Conservation (phyloP, 1,284 basidiomycete genomes). For the Marasmius oreades region DNA sequence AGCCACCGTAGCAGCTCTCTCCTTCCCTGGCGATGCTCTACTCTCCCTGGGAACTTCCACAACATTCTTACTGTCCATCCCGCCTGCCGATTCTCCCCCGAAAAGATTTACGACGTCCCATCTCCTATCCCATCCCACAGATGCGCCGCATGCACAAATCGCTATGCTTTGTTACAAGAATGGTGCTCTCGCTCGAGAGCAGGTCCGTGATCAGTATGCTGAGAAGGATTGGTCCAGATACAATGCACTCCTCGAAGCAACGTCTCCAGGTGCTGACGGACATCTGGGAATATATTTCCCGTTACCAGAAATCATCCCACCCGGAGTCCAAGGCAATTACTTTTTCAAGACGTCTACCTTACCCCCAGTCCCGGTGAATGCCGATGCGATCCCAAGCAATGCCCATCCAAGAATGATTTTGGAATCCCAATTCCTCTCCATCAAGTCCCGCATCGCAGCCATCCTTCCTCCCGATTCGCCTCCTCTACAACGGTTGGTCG, state of each 20-base stretch:
- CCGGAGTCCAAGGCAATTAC: conserved; percentile 65
- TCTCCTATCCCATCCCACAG: conserved; percentile 68
- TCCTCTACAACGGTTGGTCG: conserved; percentile 65
- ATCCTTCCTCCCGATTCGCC: conserved; percentile 60
- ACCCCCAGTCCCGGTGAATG: conserved; percentile 26
- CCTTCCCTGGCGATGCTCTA: conserved; percentile 80
- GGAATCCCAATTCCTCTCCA: conserved; percentile 84
- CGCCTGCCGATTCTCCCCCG: conserved; percentile 55
- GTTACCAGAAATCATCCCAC: conserved; percentile 82
- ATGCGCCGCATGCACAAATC: conserved; percentile 51
- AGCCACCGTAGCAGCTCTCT: conserved; percentile 79
- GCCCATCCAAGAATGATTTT: conserved; percentile 80
- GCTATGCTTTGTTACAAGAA: conserved; percentile 87
- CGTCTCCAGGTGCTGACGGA: conserved; percentile 59
- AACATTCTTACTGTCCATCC: conserved; percentile 79
- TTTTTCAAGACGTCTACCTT: conserved; percentile 42
- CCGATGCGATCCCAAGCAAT: conserved; percentile 38
- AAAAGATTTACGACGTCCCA: conserved; percentile 73
- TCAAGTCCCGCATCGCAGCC: conserved; percentile 63
- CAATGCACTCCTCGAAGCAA: conserved; percentile 61
- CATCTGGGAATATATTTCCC: conserved; percentile 71
- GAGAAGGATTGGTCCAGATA: conserved; percentile 66
- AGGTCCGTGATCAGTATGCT: conserved; percentile 71
- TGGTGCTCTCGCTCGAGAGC: conserved; percentile 78
- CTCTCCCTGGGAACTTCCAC: conserved; percentile 92